Conservation (phyloP, 2,329 filamentous ascomycete species). For the Botrytis squamosa region DNA sequence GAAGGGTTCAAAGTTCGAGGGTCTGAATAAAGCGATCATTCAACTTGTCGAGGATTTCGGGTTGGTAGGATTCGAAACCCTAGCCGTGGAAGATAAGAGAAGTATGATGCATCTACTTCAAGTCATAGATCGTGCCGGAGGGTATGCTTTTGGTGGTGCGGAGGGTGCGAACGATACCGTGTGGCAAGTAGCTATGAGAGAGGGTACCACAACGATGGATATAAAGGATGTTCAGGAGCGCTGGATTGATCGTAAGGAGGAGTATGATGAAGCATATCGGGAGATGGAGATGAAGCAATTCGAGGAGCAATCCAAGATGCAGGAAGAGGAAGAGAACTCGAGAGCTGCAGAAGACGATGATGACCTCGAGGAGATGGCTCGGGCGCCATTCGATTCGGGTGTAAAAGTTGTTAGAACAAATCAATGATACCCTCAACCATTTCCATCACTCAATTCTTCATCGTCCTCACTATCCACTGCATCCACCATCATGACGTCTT, state of each 20-base stretch:
- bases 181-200: conserved; percentile 94
- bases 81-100: conserved; percentile 94
- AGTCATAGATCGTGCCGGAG: conserved; percentile 86
- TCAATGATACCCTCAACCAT: conserved; percentile 48
- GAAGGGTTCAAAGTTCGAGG: conserved; percentile 73
- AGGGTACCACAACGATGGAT: conserved; percentile 71
- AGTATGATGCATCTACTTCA: conserved; percentile 92
- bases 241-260: conserved; percentile 89
- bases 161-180: conserved; percentile 93
- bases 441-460: conserved; percentile 46
- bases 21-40: conserved; percentile 82
- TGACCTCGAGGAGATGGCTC: conserved; percentile 28
- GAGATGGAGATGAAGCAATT: conserved; percentile 63
- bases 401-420: conserved; percentile 68
- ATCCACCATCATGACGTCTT: conserved; percentile 47
- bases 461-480: conserved; percentile 49
- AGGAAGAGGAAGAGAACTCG: conserved; percentile 41
- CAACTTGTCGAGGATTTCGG: conserved; percentile 86
- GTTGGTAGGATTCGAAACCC: conserved; percentile 85
- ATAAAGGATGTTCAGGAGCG: conserved; percentile 89
- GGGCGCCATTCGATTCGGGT: conserved; percentile 19
- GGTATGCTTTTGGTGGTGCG: conserved; percentile 87
- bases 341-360: conserved; percentile 36
- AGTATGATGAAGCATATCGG: conserved; percentile 66
- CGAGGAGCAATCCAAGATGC: conserved; percentile 68